A percentile compares a stretch with the other conserved stretches of the same genome.
phyloP scores from a whole-genome alignment of 75 land plant genomes.

The Cunninghamia lanceolata region DNA sequence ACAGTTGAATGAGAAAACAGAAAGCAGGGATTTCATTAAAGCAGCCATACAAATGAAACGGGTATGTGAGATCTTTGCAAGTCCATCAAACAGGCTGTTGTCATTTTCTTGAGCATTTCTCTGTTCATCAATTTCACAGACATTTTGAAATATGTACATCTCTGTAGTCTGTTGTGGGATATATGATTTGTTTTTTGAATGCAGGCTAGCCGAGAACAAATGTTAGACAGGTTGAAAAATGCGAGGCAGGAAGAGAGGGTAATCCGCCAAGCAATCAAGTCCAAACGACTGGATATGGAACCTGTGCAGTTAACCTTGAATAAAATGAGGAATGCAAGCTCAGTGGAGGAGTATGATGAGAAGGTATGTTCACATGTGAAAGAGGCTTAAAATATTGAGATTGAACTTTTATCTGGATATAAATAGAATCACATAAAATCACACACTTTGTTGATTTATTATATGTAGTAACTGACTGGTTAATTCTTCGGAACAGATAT shows the following conservation, averaged over 20 bases:
- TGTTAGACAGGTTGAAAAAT: slow-evolving; percentile 36
- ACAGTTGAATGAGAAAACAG: slow-evolving; percentile 50
- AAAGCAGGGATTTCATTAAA: slow-evolving; percentile 43
- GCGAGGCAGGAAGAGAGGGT: slow-evolving; percentile 50
- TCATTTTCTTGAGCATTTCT: not conserved
- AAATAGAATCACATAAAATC: not conserved
- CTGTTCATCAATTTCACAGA: not conserved
- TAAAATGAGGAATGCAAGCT: slow-evolving; percentile 42
- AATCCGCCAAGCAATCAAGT: slow-evolving; percentile 29
- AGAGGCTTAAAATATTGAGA: not conserved
- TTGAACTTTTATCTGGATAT: not conserved
- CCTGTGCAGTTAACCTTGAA: slow-evolving; percentile 40
- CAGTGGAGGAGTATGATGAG: slow-evolving; percentile 60
- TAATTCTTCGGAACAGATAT: slow-evolving; percentile 37
- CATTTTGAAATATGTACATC: not conserved
- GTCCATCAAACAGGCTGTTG: not conserved
- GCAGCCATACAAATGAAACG: slow-evolving; percentile 38
- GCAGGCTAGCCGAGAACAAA: slow-evolving; percentile 31
- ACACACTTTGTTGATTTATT: not conserved
- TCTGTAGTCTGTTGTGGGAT: slow-evolving; percentile 1
- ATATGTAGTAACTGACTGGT: not conserved
- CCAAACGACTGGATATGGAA: slow-evolving; percentile 53
- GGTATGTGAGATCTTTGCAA: slow-evolving; percentile 25
- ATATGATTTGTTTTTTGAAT: not conserved
- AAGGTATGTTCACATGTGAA: slow-evolving; percentile 25